Evolutionary conservation across 208 protist genomes (phyloP).

Genomic region (Leishmania turanica): DNA sequence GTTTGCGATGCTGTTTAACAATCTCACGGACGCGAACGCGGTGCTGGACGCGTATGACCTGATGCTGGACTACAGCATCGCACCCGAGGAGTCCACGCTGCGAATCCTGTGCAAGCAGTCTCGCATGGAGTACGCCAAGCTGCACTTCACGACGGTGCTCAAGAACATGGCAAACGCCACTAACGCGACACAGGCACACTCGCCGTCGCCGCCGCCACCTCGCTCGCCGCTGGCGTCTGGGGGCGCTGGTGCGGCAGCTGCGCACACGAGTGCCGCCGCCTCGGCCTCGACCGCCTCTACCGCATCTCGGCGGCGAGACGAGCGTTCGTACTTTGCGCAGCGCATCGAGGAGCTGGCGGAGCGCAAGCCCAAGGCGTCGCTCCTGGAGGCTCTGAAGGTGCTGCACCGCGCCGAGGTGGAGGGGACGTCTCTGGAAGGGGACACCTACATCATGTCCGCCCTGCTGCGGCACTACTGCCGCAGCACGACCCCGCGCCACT

Average conservation of each 20-base stretch:
- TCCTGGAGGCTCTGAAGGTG: conserved; percentile 79
- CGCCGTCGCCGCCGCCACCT: conserved; percentile 23
- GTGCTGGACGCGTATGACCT: conserved; percentile 86
- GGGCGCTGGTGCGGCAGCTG: background rate
- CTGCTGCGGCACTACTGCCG: conserved; percentile 73
- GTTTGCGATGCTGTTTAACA: conserved; percentile 90
- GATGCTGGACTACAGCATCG: conserved; percentile 89
- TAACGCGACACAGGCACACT: background rate
- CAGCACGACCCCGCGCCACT: conserved; percentile 48
- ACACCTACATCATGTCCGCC: conserved; percentile 61
- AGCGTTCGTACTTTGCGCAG: conserved; percentile 72
- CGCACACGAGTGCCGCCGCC: background rate
- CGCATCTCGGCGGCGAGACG: conserved; percentile 52
- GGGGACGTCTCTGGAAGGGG: conserved; percentile 69
- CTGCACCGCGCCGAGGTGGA: conserved; percentile 85
- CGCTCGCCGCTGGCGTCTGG: conserved; percentile 15
- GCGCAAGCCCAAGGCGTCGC: conserved; percentile 30
- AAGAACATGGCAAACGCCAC: conserved; percentile 25
- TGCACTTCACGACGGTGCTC: conserved; percentile 68
- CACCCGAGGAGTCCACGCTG: conserved; percentile 71
- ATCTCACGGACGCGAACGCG: conserved; percentile 35
- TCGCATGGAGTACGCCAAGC: conserved; percentile 56
- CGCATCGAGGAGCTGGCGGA: conserved; percentile 64
- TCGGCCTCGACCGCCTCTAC: conserved; percentile 14
- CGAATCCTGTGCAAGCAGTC: conserved; percentile 87